Evolutionary conservation across 1,284 basidiomycete species (phyloP).

Genomic region (Cutaneotrichosporon sp.): DNA sequence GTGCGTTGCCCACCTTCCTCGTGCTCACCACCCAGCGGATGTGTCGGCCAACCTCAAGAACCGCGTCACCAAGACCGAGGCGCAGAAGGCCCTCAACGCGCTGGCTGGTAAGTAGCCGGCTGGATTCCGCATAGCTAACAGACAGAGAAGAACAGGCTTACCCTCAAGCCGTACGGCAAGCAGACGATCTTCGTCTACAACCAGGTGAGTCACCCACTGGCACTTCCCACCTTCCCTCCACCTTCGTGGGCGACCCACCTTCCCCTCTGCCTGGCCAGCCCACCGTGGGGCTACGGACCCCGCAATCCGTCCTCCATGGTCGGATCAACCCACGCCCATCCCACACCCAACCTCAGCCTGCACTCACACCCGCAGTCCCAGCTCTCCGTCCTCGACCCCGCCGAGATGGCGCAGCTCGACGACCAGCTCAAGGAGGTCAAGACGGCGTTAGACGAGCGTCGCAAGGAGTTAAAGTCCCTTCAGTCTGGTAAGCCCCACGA

Average conservation of each 20-base stretch:
- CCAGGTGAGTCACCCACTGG: slow-evolving; percentile 34
- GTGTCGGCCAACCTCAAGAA: slow-evolving; percentile 84
- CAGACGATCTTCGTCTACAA: slow-evolving; percentile 60
- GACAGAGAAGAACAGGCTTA: slow-evolving; percentile 46
- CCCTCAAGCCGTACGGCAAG: slow-evolving; percentile 63
- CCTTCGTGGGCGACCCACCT: not conserved
- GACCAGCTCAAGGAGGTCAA: slow-evolving; percentile 63
- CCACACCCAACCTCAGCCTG: too few relatives aligned
- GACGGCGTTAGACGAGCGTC: slow-evolving; percentile 64
- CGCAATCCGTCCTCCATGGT: not conserved
- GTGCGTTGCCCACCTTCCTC: slow-evolving; percentile 29
- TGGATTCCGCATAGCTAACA: not conserved
- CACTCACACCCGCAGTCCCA: slow-evolving; percentile 14
- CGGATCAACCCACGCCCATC: not conserved
- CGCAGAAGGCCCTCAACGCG: slow-evolving; percentile 73
- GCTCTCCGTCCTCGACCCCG: slow-evolving; percentile 14
- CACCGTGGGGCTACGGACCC: too few relatives aligned
- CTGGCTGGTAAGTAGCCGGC: slow-evolving; percentile 63
- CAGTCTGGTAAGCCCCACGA: slow-evolving; percentile 57
- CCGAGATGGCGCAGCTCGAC: slow-evolving; percentile 17
- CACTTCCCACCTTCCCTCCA: not conserved
- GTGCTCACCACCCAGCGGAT: slow-evolving; percentile 61
- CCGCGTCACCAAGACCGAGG: slow-evolving; percentile 73
- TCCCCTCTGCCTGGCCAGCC: not conserved
- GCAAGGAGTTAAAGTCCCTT: slow-evolving; percentile 61